These are phyloP conservation scores for Aspergillus melleus DNA, from an alignment of 2,329 filamentous ascomycete genomes.

Conservation along the genomic window DNA sequence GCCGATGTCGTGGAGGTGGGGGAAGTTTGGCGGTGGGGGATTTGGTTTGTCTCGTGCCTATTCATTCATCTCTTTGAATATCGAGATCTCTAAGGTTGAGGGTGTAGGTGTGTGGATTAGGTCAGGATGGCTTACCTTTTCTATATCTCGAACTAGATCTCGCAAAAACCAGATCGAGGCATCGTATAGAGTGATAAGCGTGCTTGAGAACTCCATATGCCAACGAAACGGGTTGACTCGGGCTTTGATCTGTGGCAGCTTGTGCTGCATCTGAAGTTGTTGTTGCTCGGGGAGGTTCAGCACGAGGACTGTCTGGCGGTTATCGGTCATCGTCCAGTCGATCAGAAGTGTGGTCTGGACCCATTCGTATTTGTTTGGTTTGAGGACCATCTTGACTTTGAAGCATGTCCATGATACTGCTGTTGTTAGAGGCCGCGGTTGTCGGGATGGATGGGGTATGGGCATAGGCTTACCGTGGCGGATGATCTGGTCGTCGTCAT, in stretches of 20 bases:
- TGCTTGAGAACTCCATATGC: slow-evolving; percentile 25
- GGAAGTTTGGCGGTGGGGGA: slow-evolving; percentile 19
- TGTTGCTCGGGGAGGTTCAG: background rate
- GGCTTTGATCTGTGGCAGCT: background rate
- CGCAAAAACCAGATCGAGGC: slow-evolving; percentile 31
- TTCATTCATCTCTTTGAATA: too few relatives aligned
- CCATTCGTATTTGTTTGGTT: slow-evolving; percentile 18
- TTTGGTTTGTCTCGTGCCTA: slow-evolving; percentile 12
- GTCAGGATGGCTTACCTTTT: slow-evolving; percentile 24
- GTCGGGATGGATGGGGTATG: background rate
- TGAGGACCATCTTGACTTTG: slow-evolving; percentile 22
- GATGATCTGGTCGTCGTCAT: background rate
- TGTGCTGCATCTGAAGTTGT: background rate
- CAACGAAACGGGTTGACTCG: slow-evolving; percentile 20
- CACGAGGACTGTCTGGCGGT: background rate
- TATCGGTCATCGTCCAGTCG: slow-evolving; percentile 13
- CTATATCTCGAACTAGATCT: slow-evolving; percentile 28
- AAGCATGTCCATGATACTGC: slow-evolving; percentile 26
- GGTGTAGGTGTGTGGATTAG: background rate
- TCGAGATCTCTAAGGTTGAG: too few relatives aligned
- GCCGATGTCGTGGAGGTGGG: slow-evolving; percentile 31
- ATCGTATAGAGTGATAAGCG: slow-evolving; percentile 26
- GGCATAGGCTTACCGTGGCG: background rate
- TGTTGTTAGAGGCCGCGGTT: too few relatives aligned
- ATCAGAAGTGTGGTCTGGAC: slow-evolving; percentile 22